These are phyloP conservation scores for Penicillium aurantiogriseum DNA, from an alignment of 2,329 filamentous ascomycete genomes.

Conservation along the genomic window DNA sequence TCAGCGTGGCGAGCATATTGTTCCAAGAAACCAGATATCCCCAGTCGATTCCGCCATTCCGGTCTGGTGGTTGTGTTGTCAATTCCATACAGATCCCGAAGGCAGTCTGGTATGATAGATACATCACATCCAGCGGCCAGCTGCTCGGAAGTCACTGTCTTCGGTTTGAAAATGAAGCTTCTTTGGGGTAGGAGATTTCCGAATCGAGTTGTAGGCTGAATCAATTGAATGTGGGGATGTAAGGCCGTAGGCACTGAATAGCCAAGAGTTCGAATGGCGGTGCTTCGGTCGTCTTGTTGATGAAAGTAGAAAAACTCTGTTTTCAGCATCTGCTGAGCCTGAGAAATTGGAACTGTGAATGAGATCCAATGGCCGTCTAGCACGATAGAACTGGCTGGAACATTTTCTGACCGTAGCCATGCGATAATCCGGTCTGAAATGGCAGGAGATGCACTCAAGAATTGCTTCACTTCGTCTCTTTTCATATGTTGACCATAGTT, in stretches of 20 bases:
- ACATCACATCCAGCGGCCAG: conserved; percentile 38
- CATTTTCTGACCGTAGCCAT: conserved; percentile 56
- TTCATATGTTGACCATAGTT: conserved; percentile 63
- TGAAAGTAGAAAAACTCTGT: conserved; percentile 59
- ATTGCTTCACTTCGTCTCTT: conserved; percentile 56
- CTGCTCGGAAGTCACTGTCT: conserved; percentile 16
- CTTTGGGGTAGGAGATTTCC: conserved; percentile 49
- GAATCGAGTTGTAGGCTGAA: conserved; percentile 66
- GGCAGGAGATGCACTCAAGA: conserved; percentile 53
- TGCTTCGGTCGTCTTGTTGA: conserved; percentile 42
- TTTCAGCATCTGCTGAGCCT: conserved; percentile 57
- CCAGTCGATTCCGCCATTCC: conserved; percentile 41
- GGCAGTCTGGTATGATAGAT: conserved; percentile 49
- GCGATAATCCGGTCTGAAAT: conserved; percentile 51
- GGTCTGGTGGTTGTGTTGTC: conserved; percentile 30
- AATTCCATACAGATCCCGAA: conserved; percentile 52
- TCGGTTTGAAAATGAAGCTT: conserved; percentile 29
- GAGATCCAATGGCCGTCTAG: conserved; percentile 61
- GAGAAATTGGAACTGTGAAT: conserved; percentile 42
- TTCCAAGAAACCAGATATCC: conserved; percentile 51
- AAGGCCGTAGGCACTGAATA: conserved; percentile 63
- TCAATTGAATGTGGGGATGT: conserved; percentile 57
- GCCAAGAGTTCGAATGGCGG: conserved; percentile 54
- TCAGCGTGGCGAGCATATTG: conserved; percentile 55
- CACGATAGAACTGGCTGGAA: conserved; percentile 48